Base-by-base conservation (phyloP, 2,329 filamentous ascomycete species). In the Hortaea sp. region DNA sequence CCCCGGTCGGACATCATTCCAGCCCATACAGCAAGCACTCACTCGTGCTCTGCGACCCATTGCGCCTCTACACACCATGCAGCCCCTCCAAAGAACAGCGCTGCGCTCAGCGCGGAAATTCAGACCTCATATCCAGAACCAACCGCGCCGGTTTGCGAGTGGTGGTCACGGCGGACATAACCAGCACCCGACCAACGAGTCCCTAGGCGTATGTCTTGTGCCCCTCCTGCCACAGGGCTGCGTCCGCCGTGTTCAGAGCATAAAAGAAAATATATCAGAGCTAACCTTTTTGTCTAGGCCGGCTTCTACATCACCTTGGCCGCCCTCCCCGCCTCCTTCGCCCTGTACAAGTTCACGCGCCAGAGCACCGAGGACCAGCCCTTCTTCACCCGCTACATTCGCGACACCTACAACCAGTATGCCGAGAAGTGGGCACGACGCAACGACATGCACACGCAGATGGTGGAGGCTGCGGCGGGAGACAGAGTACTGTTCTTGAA, bases 401-500 rank as follows among this genome's bases (percentile, higher is more conserved):
- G 79, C 55, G 65, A 73, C 53, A 72, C 72, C 54, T 82, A 76
- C 63, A 70, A 71, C 32, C 65, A 73, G 20, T 72, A 71, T 48
- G 69, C 77, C 56, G 71, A 76, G 49, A 61, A 67, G 38, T 78
- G 72, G 64, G 73, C 73, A 45, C 66, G 71, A 54, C 70, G 73
- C 55, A 84, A 82, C 59, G 72, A 74, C 45, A 59, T 82, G 43
- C 80, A 82, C 63, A 77, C 76, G 7, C 68, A 70, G 48, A 73
- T 76, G 53, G 66, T 82, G 52, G 78, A 84, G 68, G 75, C 78
- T 65, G 81, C 79, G 27, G 80, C 76, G 32, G 66, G 70, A 43
- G 81, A 85, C 61, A 69, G 77, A 50, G 76, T 80, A 54, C 62
- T 84, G 54, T 82, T 82, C 61, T 49, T 66, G 53, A 69, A 70